Evolutionary conservation across 164 flowering plant genomes (phyloP), one percentile per base, ranked within the genome.

Genomic region (Litsea cubeba): DNA sequence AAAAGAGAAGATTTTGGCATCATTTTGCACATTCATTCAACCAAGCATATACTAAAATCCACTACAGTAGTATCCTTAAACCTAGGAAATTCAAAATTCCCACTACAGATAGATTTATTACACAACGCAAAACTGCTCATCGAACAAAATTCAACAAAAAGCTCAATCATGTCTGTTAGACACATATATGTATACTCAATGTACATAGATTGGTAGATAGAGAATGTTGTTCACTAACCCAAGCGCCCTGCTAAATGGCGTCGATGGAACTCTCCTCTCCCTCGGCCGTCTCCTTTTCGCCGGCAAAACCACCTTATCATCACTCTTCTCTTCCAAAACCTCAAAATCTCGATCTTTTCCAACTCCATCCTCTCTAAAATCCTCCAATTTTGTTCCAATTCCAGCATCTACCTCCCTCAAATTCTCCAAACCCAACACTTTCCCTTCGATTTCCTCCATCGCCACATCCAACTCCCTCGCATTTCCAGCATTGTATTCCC

Each of bases 251-350:
- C 87, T 82, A 71, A 94, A 89, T 26, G 98, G 90, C 5, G 97
- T 96, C 0, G 98, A 82, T 64, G 98, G 99, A 74, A 96, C 99
- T 80, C 85, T 86, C 86, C 97, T 85, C 85, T 96, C 97, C 79
- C 97, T 82, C 11, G 90, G 97, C 83, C 71, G 88, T 75, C 91
- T 84, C 74, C 84, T 87, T 84, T 82, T 84, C 46, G 69, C 73
- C 3, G 76, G 32, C 15, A 62, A 4, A 62, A 68, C 30, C 40
- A 60, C 58, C 50, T 35, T 70, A 18, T 46, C 76, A n/a, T 50
- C 76, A 25, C 69, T 15, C 15, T n/a, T 32, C 54, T 54, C 66
- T 66, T 12, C 46, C 46, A 15, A 35, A 30, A 66, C 12, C 69
- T 66, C 62, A 3, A 65, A 28, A 51, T 82, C 57, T 10, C 5